Evolutionary conservation across 2,329 filamentous ascomycete species (phyloP).

Genomic region (Calonectria fujianensis): DNA sequence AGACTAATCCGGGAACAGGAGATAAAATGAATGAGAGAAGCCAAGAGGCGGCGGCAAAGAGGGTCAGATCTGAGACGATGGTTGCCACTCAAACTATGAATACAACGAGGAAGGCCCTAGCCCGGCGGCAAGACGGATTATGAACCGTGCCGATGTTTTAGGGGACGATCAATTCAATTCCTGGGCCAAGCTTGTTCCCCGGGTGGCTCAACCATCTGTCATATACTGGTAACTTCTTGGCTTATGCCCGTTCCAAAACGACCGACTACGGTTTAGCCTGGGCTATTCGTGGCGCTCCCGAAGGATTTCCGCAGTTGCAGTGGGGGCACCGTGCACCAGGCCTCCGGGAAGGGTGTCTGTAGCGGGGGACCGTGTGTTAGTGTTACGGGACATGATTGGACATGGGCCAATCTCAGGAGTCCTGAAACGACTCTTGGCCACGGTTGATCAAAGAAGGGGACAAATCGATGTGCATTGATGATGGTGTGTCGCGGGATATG

Average conservation of each 20-base stretch:
- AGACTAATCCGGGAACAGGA: neutral
- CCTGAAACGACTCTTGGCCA: constrained; percentile 19
- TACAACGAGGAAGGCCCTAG: neutral
- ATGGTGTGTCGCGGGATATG: constrained; percentile 11
- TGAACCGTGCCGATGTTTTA: constrained; percentile 14
- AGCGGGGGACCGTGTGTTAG: neutral
- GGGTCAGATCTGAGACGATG: neutral
- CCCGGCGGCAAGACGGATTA: constrained; percentile 12
- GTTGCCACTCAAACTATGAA: neutral
- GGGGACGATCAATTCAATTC: constrained; percentile 15
- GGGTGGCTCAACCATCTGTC: neutral
- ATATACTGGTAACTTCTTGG: constrained; percentile 22
- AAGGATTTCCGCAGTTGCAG: neutral
- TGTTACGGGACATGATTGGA: constrained; percentile 3
- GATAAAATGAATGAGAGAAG: neutral
- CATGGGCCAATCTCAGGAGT: neutral
- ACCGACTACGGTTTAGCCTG: neutral
- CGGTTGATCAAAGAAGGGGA: neutral
- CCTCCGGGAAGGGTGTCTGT: neutral
- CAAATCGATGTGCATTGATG: constrained; percentile 4
- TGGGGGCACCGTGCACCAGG: constrained; percentile 1
- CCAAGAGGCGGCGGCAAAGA: neutral
- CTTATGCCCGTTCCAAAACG: constrained; percentile 8
- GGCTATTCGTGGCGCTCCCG: constrained; percentile 13
- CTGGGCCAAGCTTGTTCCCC: neutral